Conservation (phyloP, 441 rosid species). For the Dalechampia spathulata region DNA sequence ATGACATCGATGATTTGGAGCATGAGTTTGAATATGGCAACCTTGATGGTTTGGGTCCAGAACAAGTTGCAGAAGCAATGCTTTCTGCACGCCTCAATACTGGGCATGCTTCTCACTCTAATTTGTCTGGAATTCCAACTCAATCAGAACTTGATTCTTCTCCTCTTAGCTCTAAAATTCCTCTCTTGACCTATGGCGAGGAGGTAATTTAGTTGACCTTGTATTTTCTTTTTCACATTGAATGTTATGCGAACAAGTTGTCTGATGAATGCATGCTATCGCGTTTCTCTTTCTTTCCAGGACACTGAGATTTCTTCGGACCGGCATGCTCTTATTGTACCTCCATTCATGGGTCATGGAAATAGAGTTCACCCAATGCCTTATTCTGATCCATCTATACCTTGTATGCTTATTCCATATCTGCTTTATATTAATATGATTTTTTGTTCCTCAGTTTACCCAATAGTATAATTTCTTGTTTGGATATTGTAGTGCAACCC, state of each 20-base stretch:
- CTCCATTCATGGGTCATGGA: conserved; percentile 40
- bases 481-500: conserved; percentile 55
- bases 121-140: conserved; percentile 33
- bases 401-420: conserved; percentile 32
- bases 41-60: conserved; percentile 33
- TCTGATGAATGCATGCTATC: neutral
- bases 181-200: conserved; percentile 57
- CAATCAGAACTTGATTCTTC: conserved; percentile 47
- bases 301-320: conserved; percentile 58
- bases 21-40: conserved; percentile 50
- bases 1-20: conserved; percentile 67
- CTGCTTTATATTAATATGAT: neutral
- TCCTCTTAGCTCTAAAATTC: conserved; percentile 40
- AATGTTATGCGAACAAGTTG: neutral
- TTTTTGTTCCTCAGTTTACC: neutral
- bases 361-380: conserved; percentile 52
- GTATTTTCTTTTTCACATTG: neutral
- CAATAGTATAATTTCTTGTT: neutral
- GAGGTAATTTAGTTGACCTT: conserved; percentile 27
- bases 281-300: conserved; percentile 20
- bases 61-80: conserved; percentile 42
- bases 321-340: conserved; percentile 58
- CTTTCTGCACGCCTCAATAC: conserved; percentile 40
- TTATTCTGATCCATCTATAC: conserved; percentile 45
- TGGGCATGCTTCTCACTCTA: conserved; percentile 31